These are phyloP conservation scores for Colletotrichum caudatum DNA, from an alignment of 2,329 filamentous ascomycete genomes.

Conservation along the genomic window DNA sequence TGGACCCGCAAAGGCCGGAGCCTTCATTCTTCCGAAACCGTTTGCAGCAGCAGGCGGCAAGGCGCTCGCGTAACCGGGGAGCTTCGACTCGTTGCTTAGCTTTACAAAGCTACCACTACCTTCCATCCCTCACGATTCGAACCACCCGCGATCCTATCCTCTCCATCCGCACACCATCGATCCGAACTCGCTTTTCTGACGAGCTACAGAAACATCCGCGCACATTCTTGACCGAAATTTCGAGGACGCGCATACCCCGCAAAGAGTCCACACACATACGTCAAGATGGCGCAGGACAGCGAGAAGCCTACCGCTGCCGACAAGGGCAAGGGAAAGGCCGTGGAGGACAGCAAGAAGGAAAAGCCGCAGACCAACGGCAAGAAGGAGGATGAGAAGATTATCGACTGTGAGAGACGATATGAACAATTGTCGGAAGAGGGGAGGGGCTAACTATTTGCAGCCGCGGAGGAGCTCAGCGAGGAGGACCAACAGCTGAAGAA, in stretches of 20 bases:
- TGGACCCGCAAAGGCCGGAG: not conserved
- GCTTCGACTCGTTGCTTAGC: conserved; percentile 50
- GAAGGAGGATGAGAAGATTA: conserved; percentile 77
- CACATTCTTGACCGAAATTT: conserved; percentile 23
- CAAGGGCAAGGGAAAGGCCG: conserved; percentile 96
- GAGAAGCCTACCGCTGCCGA: conserved; percentile 86
- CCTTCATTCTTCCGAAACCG: conserved; percentile 13
- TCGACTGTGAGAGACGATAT: conserved; percentile 51
- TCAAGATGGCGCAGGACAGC: conserved; percentile 91
- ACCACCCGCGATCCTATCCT: conserved; percentile 24
- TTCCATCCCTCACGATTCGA: conserved; percentile 50
- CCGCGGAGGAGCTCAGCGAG: conserved; percentile 90
- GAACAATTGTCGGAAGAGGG: conserved; percentile 2
- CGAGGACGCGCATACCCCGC: conserved; percentile 44
- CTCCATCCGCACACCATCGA: conserved; percentile 27
- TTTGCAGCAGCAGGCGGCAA: conserved; percentile 53
- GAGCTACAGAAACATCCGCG: conserved; percentile 8
- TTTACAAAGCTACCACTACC: conserved; percentile 55
- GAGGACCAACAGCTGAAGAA: conserved; percentile 98
- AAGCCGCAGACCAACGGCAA: conserved; percentile 79
- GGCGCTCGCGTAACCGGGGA: conserved; percentile 58
- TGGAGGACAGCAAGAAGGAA: conserved; percentile 76
- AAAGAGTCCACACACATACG: conserved; percentile 44
- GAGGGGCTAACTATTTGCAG: conserved; percentile 54
- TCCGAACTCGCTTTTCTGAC: conserved; percentile 28